Conservation (phyloP, 208 protist species). For the Wallacemonas sp. region DNA sequence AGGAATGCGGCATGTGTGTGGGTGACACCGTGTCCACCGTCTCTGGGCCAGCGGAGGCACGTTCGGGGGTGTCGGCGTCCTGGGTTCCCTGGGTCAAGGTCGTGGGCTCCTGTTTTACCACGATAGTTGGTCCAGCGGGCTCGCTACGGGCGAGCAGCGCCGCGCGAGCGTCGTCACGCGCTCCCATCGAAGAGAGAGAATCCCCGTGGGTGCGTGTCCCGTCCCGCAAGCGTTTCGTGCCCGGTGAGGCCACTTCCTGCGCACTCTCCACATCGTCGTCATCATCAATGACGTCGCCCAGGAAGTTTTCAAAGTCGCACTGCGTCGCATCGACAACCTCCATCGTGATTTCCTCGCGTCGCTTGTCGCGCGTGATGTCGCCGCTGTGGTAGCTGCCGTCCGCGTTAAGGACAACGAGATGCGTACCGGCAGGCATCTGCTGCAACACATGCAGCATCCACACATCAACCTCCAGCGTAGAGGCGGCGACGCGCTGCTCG, state of each 20-base stretch:
- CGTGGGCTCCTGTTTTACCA: conserved; percentile 9
- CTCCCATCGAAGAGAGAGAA: too few species aligned
- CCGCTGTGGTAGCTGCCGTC: conserved; percentile 77
- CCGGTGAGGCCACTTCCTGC: not conserved
- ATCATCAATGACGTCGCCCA: conserved; percentile 45
- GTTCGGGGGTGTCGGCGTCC: not conserved
- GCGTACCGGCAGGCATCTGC: conserved; percentile 75
- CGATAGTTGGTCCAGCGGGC: not conserved
- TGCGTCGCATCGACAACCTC: conserved; percentile 69
- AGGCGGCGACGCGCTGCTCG: conserved; percentile 68
- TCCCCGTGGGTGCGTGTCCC: not conserved
- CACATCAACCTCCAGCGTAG: conserved; percentile 76
- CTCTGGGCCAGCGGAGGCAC: not conserved
- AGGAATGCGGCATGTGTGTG: not conserved
- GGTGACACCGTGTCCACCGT: not conserved
- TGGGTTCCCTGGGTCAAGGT: not conserved
- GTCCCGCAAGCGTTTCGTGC: not conserved
- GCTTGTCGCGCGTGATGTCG: conserved; percentile 59
- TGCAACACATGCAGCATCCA: conserved; percentile 76
- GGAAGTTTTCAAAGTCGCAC: conserved; percentile 49
- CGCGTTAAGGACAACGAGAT: conserved; percentile 70
- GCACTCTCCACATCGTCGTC: conserved; percentile 32
- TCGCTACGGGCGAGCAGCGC: not conserved
- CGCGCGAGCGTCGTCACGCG: not conserved
- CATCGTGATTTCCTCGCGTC: conserved; percentile 54